phyloP scores from a whole-genome alignment of 2,329 filamentous ascomycete genomes.

The Metarhizium guizhouense region DNA sequence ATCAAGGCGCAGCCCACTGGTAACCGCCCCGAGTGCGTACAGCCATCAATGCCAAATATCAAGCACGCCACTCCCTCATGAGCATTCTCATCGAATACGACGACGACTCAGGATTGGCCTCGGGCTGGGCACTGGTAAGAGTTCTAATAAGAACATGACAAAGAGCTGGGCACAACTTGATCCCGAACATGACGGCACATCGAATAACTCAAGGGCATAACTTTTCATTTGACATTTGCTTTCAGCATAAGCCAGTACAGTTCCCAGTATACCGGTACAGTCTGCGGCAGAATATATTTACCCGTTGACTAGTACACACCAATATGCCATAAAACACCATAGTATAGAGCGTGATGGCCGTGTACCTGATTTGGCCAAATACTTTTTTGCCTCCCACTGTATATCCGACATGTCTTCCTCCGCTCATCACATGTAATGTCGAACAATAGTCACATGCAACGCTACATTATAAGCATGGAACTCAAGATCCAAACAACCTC shows the following conservation, averaged over 20 bases:
- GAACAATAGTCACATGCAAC: background rate
- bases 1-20: too few relatives aligned
- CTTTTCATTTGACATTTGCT: background rate
- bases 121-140: constrained; percentile 1
- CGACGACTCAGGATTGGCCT: background rate
- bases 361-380: too few relatives aligned
- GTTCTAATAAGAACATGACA: background rate
- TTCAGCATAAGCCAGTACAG: background rate
- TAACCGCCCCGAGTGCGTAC: too few relatives aligned
- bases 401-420: background rate
- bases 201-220: background rate
- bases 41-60: too few relatives aligned
- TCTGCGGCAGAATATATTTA: too few relatives aligned
- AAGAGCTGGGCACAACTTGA: constrained; percentile 2
- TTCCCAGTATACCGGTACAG: background rate
- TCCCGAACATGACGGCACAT: constrained; percentile 1
- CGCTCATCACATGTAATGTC: background rate
- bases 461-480: background rate
- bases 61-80: too few relatives aligned
- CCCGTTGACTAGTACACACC: too few relatives aligned
- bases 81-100: background rate
- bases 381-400: too few relatives aligned
- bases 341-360: too few relatives aligned
- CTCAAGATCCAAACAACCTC: background rate
- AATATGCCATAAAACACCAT: too few relatives aligned